Base-by-base conservation (phyloP, 352 stramenopile species). In the Chrysophaeum taylorii region DNA sequence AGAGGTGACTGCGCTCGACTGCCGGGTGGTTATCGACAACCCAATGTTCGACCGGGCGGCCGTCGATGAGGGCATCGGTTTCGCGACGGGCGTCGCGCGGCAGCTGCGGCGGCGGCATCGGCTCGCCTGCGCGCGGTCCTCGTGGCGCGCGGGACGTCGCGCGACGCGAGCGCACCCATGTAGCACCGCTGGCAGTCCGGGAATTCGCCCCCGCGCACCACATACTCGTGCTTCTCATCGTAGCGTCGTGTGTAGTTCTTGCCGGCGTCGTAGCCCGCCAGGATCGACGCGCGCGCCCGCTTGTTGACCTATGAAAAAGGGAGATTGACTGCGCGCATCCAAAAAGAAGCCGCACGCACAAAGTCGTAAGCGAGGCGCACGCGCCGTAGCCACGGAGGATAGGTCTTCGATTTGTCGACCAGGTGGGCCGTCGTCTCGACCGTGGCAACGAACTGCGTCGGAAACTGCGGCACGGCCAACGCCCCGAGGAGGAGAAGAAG, bases 241-340 rank as follows among this genome's bases (percentile, higher is more conserved):
- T 79, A 79, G 48, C 70, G 62, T 29, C 74, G 74, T 43, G 73
- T 57, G 62, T 73, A 79, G 37, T 61, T 79, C 64, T 78, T 79
- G 27, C 74, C 73, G 2, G 72, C 74, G 31, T 77, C 61, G 36
- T 71, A 62, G 50, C 74, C 74, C 31, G 73, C 29, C 18, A 41
- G 63, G 16, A 79, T 57, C 5, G 63, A 52, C 2, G 75, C 74
- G 50, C 70, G 72, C 21, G 73, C 74, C 29, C 68, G 68, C 41
- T 68, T 48, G 31, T 72, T 67, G 38, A 39, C 43, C 38, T 74
- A 76, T n/a, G n/a, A n/a, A n/a, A n/a, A n/a, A n/a, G n/a, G n/a
- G n/a, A n/a, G n/a, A n/a, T n/a, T n/a, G n/a, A n/a, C n/a, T n/a
- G n/a, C n/a, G n/a, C n/a, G n/a, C n/a, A n/a, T n/a, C n/a, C n/a